Evolutionary conservation across 352 stramenopile species (phyloP).

Genomic region (Pythium guiyangense): DNA sequence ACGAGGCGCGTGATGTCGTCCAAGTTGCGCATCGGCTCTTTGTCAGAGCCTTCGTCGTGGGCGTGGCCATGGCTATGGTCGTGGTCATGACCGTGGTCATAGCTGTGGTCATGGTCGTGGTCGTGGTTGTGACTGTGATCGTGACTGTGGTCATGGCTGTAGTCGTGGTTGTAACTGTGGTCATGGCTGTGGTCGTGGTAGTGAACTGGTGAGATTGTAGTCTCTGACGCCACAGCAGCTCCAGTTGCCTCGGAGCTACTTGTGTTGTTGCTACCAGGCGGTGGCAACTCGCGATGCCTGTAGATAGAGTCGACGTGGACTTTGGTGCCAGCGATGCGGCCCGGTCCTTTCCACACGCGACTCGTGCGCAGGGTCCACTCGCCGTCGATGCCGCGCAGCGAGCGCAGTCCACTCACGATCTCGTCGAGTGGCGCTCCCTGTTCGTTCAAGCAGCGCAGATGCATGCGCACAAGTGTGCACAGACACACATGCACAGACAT

Average conservation of each 20-base stretch:
- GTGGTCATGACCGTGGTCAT: slow-evolving; percentile 23
- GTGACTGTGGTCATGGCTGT: neutral
- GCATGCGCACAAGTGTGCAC: too few relatives aligned
- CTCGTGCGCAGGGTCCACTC: too few relatives aligned
- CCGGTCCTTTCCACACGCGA: too few relatives aligned
- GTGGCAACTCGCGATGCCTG: slow-evolving; percentile 52
- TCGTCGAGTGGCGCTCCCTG: slow-evolving; percentile 59
- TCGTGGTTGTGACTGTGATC: neutral
- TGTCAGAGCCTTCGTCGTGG: slow-evolving; percentile 24
- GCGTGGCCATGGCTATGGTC: slow-evolving; percentile 14
- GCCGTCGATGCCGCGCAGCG: slow-evolving; percentile 40
- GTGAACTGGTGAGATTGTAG: neutral
- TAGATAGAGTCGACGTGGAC: too few relatives aligned
- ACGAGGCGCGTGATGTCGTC: slow-evolving; percentile 88
- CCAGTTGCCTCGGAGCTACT: too few relatives aligned
- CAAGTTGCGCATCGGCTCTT: slow-evolving; percentile 89
- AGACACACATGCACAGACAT: too few relatives aligned
- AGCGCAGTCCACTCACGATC: slow-evolving; percentile 52
- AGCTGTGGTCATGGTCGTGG: slow-evolving; percentile 7
- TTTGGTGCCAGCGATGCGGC: too few relatives aligned
- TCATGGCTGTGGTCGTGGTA: slow-evolving; percentile 9
- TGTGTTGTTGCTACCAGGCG: slow-evolving; percentile 25
- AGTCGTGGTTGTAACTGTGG: slow-evolving; percentile 18
- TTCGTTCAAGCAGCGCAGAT: neutral
- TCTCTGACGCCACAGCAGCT: neutral